phyloP scores from a whole-genome alignment of 148 eudicot genomes.

The Selenicereus undatus region DNA sequence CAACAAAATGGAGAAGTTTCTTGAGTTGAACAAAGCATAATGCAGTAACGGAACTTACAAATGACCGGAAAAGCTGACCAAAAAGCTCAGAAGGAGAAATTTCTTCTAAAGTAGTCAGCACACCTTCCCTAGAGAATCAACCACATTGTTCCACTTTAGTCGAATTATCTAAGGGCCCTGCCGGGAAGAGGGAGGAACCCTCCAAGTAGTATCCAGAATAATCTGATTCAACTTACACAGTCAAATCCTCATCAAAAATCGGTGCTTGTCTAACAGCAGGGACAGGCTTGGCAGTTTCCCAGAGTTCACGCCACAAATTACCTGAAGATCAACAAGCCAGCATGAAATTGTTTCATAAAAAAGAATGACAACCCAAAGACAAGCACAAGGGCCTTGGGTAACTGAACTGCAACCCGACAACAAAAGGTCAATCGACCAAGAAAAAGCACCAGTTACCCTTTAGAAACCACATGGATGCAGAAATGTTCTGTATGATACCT shows the following conservation, averaged over 20 bases:
- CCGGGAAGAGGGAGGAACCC: not conserved
- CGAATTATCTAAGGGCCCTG: not conserved
- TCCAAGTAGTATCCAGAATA: constrained; percentile 5
- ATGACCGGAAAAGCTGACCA: constrained; percentile 72
- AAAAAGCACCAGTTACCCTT: not conserved
- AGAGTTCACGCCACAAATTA: constrained; percentile 94
- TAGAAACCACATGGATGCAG: not conserved
- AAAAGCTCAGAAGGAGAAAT: constrained; percentile 69
- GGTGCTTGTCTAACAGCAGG: constrained; percentile 95
- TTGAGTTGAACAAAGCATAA: not conserved
- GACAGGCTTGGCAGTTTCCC: constrained; percentile 91
- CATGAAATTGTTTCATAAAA: not conserved
- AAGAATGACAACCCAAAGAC: not conserved
- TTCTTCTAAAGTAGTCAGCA: constrained; percentile 57
- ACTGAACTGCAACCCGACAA: not conserved
- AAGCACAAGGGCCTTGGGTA: not conserved
- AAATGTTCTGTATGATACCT: too few relatives aligned
- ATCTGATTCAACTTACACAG: constrained; percentile 55
- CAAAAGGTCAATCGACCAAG: not conserved
- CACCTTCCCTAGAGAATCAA: constrained; percentile 67
- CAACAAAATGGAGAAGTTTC: not conserved
- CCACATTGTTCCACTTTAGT: constrained; percentile 19
- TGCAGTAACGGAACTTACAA: constrained; percentile 45
- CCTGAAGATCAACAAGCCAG: constrained; percentile 36
- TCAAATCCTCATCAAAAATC: constrained; percentile 84